These are phyloP conservation scores for Alternaria panax DNA, from an alignment of 2,329 filamentous ascomycete genomes.

Conservation along the genomic window DNA sequence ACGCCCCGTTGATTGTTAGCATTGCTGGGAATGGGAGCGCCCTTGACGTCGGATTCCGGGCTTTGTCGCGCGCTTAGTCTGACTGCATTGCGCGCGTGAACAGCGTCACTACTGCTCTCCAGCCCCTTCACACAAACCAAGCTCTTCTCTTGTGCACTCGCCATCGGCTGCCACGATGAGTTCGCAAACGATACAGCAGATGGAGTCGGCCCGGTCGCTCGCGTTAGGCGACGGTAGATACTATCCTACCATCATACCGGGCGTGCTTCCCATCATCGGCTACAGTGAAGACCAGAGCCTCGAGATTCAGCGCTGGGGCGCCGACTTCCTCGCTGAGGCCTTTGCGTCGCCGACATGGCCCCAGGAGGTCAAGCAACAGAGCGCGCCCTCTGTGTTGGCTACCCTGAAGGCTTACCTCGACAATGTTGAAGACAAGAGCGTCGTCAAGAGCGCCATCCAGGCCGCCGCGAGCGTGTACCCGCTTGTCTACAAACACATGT, in stretches of 20 bases:
- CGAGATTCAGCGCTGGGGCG: conserved; percentile 92
- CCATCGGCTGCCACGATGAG: conserved; percentile 34
- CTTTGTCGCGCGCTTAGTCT: conserved; percentile 43
- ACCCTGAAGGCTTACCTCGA: conserved; percentile 65
- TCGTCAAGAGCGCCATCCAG: conserved; percentile 87
- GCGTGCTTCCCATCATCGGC: conserved; percentile 89
- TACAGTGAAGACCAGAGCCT: conserved; percentile 68
- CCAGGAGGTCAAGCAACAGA: conserved; percentile 77
- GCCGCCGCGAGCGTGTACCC: conserved; percentile 92
- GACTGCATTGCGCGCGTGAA: conserved; percentile 42
- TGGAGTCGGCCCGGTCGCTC: conserved; percentile 88
- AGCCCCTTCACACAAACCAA: conserved; percentile 34
- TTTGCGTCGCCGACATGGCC: conserved; percentile 90
- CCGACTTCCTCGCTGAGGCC: conserved; percentile 93
- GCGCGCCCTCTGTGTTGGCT: conserved; percentile 79
- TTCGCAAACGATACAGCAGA: conserved; percentile 68
- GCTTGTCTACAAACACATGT: conserved; percentile 92
- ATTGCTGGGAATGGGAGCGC: conserved; percentile 41
- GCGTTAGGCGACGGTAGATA: conserved; percentile 86
- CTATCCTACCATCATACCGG: conserved; percentile 90
- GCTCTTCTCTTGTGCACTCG: conserved; percentile 26
- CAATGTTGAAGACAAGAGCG: conserved; percentile 73
- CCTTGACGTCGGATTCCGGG: conserved; percentile 27
- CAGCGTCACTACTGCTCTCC: conserved; percentile 29
- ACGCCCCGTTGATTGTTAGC: conserved; percentile 25